A percentile compares a stretch with the other conserved stretches of the same genome.
Conservation (phyloP, 257 asterid genomes). For the Striga asiatica region DNA sequence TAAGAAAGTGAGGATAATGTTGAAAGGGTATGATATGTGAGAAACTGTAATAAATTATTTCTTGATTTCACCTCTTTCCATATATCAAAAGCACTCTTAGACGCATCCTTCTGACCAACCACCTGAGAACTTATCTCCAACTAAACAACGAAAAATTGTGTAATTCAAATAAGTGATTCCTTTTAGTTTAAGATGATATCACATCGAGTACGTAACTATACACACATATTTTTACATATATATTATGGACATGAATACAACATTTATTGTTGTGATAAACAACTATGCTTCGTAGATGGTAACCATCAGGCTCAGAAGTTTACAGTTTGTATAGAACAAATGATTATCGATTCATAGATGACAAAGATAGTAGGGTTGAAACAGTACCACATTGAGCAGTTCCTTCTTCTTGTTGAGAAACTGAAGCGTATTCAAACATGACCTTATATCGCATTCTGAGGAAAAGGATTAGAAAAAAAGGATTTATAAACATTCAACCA, state of each 20-base stretch:
- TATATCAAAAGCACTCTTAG: conserved; percentile 78
- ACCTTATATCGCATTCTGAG: conserved; percentile 85
- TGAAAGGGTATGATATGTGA: conserved; percentile 4
- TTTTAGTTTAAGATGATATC: conserved; percentile 1
- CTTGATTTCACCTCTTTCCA: conserved; percentile 81
- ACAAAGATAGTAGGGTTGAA: conserved; percentile 9
- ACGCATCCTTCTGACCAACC: conserved; percentile 78
- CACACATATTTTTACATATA: background rate
- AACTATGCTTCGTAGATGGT: conserved; percentile 3
- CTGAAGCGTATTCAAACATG: conserved; percentile 95
- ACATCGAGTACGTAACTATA: background rate
- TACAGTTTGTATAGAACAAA: conserved; percentile 16
- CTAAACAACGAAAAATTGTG: conserved; percentile 25
- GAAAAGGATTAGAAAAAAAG: conserved; percentile 12
- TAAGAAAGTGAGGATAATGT: background rate
- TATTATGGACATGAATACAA: conserved; percentile 3
- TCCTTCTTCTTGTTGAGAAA: conserved; percentile 85
- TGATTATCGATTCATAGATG: background rate
- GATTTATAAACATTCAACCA: background rate
- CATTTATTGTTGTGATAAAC: background rate
- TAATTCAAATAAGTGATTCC: conserved; percentile 12
- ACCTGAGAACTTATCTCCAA: conserved; percentile 88
- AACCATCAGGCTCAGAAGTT: conserved; percentile 7
- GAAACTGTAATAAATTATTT: conserved; percentile 12
- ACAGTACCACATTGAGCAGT: conserved; percentile 60